Base-by-base conservation (phyloP, 352 stramenopile genomes). In the Phytophthora capsici region DNA sequence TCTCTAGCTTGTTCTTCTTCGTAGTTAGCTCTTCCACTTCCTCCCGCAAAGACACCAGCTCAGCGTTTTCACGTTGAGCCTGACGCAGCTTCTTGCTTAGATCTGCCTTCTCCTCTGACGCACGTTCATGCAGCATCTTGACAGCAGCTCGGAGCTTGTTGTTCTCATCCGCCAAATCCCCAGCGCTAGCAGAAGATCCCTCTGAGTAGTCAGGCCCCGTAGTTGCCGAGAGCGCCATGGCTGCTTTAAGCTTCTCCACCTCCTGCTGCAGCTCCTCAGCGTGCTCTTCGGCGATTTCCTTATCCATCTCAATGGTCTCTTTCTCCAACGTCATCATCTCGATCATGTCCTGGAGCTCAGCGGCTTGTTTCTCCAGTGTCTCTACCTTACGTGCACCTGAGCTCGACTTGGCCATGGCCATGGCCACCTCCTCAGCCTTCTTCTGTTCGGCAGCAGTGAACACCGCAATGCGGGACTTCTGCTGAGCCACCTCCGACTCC, bases 251-350 rank as follows among this genome's bases (percentile, higher is more conserved):
- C 46, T 88, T 86, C 46, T 95, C 86, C 2, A 95, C 66, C 58
- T 95, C 80, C 5, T 82, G 75, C 34, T 84, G 65, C 8, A 89
- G 62, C 40, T 95, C 87, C 23, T 94, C 86, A 0, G 90, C 82
- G 19, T 83, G 75, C 48, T 96, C 89, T 54, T 96, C 86, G 0
- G 89, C 87, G 55, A 95, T 95, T 55, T 95, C 89, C 49, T 94
- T 93, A 49, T 96, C 87, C 86, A 94, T 93, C 43, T 93, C 87
- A 17, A 95, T 56, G 4, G 88, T 94, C 43, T 96, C 89, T 58
- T 95, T 95, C 38, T 96, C 89, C 20, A 96, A 75, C 2, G 79
- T 89, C 63, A 95, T 76, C 58, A 89, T 88, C 69, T 96, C 89
- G 9, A 96, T 75, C 78, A 90, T 86, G 28, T 93, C 88, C 43